Evolutionary conservation across 1,284 basidiomycete genomes (phyloP).

Genomic region (Trichosporon sp.): DNA sequence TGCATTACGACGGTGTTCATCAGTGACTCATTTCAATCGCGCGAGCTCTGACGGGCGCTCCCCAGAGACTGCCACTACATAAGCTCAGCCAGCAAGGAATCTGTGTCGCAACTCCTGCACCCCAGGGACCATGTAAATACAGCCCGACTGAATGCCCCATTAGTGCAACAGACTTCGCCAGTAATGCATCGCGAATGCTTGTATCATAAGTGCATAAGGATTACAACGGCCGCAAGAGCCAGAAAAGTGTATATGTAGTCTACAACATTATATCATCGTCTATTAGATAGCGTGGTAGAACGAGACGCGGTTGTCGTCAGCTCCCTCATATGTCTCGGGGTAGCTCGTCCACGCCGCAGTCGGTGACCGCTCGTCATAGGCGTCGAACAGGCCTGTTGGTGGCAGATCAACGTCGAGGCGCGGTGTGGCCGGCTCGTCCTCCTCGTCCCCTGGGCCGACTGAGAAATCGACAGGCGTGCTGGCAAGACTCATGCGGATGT

Average conservation of each 20-base stretch:
- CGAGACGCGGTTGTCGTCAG: background rate
- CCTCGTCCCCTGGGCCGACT: background rate
- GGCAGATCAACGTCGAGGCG: background rate
- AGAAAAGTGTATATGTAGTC: background rate
- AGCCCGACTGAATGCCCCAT: too few relatives aligned
- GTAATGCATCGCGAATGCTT: background rate
- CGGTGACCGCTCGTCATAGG: background rate
- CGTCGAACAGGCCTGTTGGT: background rate
- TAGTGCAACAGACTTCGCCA: background rate
- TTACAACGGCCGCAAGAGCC: background rate
- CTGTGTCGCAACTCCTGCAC: too few relatives aligned
- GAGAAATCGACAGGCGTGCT: background rate
- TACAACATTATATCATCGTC: background rate
- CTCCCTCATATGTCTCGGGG: background rate
- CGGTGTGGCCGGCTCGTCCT: background rate
- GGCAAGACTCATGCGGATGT: background rate
- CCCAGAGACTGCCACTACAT: too few relatives aligned
- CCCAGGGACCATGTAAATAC: background rate
- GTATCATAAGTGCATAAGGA: background rate
- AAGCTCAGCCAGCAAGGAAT: too few relatives aligned
- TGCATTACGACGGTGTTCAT: too few relatives aligned
- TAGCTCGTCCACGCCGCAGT: background rate
- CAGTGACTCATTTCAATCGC: too few relatives aligned
- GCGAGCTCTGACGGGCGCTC: too few relatives aligned
- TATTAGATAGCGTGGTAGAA: conserved; percentile 1